Base-by-base conservation (phyloP, 2,329 filamentous ascomycete species). In the Emmonsiellopsis sp. region DNA sequence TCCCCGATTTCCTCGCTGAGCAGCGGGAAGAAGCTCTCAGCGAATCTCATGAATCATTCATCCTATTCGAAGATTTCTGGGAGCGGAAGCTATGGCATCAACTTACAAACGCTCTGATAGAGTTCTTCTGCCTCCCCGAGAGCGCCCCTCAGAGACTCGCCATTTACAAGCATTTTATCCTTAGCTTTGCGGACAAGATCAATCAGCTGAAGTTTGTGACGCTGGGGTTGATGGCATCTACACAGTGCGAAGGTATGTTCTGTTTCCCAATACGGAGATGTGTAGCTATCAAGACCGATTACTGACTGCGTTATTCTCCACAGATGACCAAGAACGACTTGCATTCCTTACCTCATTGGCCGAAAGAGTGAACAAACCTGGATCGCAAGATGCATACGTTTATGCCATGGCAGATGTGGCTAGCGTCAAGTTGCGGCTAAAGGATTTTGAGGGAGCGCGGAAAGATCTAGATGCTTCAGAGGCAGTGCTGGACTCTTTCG, bases 51-150 rank as follows among this genome's bases (percentile, higher is more conserved):
- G 81, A 86, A 65, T 83, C 88, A 65, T 88, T 96, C 71, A 81
- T 98, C 63, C 83, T 86, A 64, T 95, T 98, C 61, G 93, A 98
- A 77, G 90, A 95, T 69, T 88, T 84, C 68, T 98, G 93, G 93
- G 93, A 98, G 78, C 85, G 92, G 65, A 96, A 96, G 76, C 81
- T 98, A 74, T 98, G 93, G 93, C 93, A 98, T 77, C 91, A 98
- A 75, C 86, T 98, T 61, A 98, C 93, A 37, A 87, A 95, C 67
- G 79, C 85, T 51, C 81, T 98, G 53, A 78, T 95, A 62, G 81
- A 87, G 61, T 96, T 92, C 80, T 98, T 96, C 77, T 84, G 85
- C 65, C 76, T 88, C 63, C 80, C 87, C 44, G 82, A 85, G 67
- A 97, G 91, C 72, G 86, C 84, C 53, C 78, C 83, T 55, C 89